phyloP scores from a whole-genome alignment of 1,139 yeast genomes.

The Scheffersomyces lignicola region DNA sequence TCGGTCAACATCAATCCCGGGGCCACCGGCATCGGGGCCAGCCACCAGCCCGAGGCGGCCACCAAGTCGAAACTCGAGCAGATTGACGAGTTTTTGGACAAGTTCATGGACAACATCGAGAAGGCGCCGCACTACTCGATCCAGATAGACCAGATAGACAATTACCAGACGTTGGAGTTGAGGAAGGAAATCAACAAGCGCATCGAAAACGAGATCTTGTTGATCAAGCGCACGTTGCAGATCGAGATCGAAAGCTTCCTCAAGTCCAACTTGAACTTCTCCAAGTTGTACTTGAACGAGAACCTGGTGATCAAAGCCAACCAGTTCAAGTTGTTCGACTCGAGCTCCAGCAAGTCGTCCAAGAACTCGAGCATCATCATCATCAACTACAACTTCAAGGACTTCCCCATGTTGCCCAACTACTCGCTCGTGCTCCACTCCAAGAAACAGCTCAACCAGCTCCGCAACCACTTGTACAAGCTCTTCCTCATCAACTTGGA shows the following conservation, averaged over 20 bases:
- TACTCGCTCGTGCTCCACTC: constrained; percentile 29
- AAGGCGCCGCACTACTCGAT: constrained; percentile 26
- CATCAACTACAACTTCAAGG: constrained; percentile 30
- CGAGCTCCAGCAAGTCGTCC: constrained; percentile 10
- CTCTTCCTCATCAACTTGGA: constrained; percentile 39
- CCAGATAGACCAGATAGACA: constrained; percentile 26
- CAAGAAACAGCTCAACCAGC: constrained; percentile 23
- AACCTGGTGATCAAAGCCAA: constrained; percentile 14
- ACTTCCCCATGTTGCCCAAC: constrained; percentile 38
- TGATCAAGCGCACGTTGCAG: constrained; percentile 30
- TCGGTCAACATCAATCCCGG: constrained; percentile 23
- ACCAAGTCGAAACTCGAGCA: constrained; percentile 5
- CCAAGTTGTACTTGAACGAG: constrained; percentile 1
- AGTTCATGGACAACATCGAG: constrained; percentile 19
- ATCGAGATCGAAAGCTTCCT: constrained; percentile 31
- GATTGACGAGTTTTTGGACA: constrained; percentile 5
- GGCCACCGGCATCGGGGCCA: neutral
- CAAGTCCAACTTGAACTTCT: constrained; percentile 14
- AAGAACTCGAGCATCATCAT: constrained; percentile 16
- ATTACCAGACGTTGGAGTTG: constrained; percentile 32
- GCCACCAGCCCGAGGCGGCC: neutral
- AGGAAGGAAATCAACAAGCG: constrained; percentile 18
- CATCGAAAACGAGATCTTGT: constrained; percentile 34
- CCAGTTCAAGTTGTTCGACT: constrained; percentile 32
- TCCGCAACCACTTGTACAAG: constrained; percentile 37